Base-by-base conservation (phyloP, 2,329 filamentous ascomycete species). In the Pyrenochaeta sp. region DNA sequence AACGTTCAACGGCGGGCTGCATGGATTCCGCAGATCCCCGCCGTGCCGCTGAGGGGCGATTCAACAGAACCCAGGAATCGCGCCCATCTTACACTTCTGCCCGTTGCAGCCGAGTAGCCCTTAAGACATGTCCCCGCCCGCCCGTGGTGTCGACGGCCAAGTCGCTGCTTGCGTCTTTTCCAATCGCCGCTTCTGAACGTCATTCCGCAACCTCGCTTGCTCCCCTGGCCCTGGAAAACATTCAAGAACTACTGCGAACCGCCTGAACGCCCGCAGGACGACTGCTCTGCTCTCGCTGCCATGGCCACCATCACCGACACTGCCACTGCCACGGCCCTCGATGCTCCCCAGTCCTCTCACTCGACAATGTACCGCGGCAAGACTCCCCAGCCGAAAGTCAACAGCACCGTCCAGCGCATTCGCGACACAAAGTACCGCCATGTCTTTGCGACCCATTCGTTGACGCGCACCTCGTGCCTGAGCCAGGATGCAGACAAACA, bases 401-500 rank as follows among this genome's bases (percentile, higher is more conserved):
- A 47, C 45, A 46, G 49, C 48, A 44, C 55, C 38, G 41, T 53
- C 22, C 36, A 49, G 35, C 58, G 48, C 46, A 56, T 45, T 26
- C 52, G 54, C 35, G 61, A 67, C 38, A 62, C 76, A 24, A 94
- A 92, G 71, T 97, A 97, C 76, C 88, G 90, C 56, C 94, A 99
- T 82, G 85, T 96, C 52, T 89, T 89, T 46, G 92, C 92, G 21
- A 85, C 95, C 23, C 94, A 99, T 72, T 85, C 85, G 6, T 69
- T 81, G 58, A 73, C 81, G 24, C 83, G 84, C 45, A 84, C 88
- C 6, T 96, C 93, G 17, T 91, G 88, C 61, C 79, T 97, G 34
- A 96, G 90, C 73, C 88, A 92, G 62, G 94, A 97, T 68, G 83
- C 90, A 2, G 74, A 82, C 31, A 77, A 76, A 8, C 78, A 85